Evolutionary conservation across 1,139 yeast genomes (phyloP).

Genomic region (Arxiozyma heterogenica): DNA sequence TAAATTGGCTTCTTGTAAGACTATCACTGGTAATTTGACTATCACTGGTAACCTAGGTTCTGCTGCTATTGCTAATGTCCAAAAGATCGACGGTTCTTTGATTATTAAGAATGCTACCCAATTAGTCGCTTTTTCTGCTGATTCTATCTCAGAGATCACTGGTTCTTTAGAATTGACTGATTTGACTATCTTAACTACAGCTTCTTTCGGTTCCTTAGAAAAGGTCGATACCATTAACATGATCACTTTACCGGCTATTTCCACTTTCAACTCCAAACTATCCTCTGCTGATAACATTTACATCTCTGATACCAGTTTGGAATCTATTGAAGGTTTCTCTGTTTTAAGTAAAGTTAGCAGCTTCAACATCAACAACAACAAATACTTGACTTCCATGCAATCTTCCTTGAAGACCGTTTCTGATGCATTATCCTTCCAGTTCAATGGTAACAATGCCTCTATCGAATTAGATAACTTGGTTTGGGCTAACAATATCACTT

Average conservation of each 20-base stretch:
- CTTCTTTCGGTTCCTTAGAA: conserved; percentile 71
- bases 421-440: conserved; percentile 66
- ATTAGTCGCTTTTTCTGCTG: conserved; percentile 63
- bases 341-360: conserved; percentile 61
- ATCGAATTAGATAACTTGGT: conserved; percentile 59
- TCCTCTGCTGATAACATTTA: conserved; percentile 61
- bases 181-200: conserved; percentile 57
- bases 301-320: conserved; percentile 82
- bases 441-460: conserved; percentile 70
- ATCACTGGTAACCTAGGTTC: conserved; percentile 54
- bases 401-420: conserved; percentile 70
- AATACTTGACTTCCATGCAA: conserved; percentile 57
- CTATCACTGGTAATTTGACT: conserved; percentile 72
- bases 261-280: conserved; percentile 61
- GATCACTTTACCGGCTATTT: conserved; percentile 78
- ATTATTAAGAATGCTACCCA: conserved; percentile 54
- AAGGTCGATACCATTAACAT: conserved; percentile 74
- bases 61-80: conserved; percentile 50
- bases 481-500: conserved; percentile 79
- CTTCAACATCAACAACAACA: conserved; percentile 86
- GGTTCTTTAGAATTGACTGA: conserved; percentile 56
- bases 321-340: conserved; percentile 66
- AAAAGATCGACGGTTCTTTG: conserved; percentile 72
- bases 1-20: conserved; percentile 61
- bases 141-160: conserved; percentile 63